Evolutionary conservation across 305 asterid species (phyloP).

Genomic region (Salvia sclarea): DNA sequence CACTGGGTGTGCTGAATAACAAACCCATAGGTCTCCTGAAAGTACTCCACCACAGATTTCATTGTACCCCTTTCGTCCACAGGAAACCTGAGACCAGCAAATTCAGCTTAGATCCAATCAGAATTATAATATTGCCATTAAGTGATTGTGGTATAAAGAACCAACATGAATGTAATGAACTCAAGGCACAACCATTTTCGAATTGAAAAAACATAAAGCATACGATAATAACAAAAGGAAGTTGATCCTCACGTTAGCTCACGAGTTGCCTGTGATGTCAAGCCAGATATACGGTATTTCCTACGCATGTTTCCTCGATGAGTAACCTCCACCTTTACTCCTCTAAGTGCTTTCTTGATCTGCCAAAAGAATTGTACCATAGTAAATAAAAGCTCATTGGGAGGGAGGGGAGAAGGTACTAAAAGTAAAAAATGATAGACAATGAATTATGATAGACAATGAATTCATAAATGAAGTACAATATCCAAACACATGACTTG

Average conservation of each 20-base stretch:
- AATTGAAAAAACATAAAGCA: neutral
- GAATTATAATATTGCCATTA: neutral
- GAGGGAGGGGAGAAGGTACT: neutral
- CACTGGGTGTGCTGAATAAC: slow-evolving; percentile 69
- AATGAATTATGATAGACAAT: neutral
- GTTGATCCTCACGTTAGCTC: slow-evolving; percentile 67
- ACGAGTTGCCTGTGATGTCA: slow-evolving; percentile 82
- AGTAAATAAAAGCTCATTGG: neutral
- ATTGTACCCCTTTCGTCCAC: slow-evolving; percentile 77
- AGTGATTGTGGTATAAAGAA: neutral
- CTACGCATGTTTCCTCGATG: slow-evolving; percentile 94
- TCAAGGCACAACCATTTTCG: neutral
- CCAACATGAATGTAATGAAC: neutral
- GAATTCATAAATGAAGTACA: neutral
- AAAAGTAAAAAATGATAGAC: neutral
- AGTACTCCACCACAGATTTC: slow-evolving; percentile 78
- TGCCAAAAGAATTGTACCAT: slow-evolving; percentile 29
- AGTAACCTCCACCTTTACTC: slow-evolving; percentile 90
- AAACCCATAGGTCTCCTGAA: slow-evolving; percentile 79
- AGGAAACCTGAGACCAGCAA: slow-evolving; percentile 54
- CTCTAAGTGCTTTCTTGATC: slow-evolving; percentile 89
- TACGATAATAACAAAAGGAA: neutral
- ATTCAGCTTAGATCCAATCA: slow-evolving; percentile 16
- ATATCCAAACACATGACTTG: slow-evolving; percentile 1
- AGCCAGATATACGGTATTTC: slow-evolving; percentile 77